Percentiles rank a stretch among this genome's conserved stretches.
These are phyloP conservation scores for Xerocomus amazonicus DNA, from an alignment of 1,284 basidiomycete genomes.

Conservation along the genomic window DNA sequence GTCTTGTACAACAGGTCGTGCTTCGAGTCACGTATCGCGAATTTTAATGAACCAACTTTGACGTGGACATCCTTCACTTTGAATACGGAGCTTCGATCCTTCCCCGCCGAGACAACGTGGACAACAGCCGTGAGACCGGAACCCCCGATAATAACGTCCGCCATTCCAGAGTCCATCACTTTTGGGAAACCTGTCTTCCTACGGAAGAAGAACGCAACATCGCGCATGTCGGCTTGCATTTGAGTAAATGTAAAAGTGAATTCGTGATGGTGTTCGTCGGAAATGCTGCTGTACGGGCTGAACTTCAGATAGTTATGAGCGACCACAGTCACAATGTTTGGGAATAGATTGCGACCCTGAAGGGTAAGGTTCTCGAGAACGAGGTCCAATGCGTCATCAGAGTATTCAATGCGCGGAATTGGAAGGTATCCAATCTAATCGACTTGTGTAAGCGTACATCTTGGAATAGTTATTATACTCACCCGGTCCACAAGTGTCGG, in stretches of 20 bases:
- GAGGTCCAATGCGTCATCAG: slow-evolving; percentile 81
- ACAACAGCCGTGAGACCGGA: slow-evolving; percentile 66
- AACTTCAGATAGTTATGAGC: slow-evolving; percentile 84
- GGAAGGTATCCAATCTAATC: slow-evolving; percentile 82
- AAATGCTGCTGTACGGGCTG: slow-evolving; percentile 63
- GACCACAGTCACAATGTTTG: slow-evolving; percentile 78
- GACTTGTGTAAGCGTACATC: background rate
- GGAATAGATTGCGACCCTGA: slow-evolving; percentile 80
- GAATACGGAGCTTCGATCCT: slow-evolving; percentile 72
- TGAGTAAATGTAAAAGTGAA: slow-evolving; percentile 74
- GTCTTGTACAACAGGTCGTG: slow-evolving; percentile 91
- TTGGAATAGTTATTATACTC: slow-evolving; percentile 8
- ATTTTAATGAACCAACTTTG: slow-evolving; percentile 84
- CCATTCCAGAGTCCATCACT: slow-evolving; percentile 85
- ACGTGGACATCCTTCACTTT: slow-evolving; percentile 75
- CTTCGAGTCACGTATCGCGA: slow-evolving; percentile 88
- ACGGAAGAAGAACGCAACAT: slow-evolving; percentile 85
- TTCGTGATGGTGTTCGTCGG: slow-evolving; percentile 63
- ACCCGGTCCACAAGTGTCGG: slow-evolving; percentile 75
- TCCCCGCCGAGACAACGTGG: slow-evolving; percentile 60
- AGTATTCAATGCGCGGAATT: slow-evolving; percentile 89
- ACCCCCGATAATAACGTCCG: slow-evolving; percentile 87
- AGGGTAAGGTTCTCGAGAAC: slow-evolving; percentile 93
- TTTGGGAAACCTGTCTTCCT: slow-evolving; percentile 79
- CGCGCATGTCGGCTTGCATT: slow-evolving; percentile 93